Percentiles rank a stretch among this genome's conserved stretches.
Conservation (phyloP, 2,329 filamentous ascomycete genomes). For the Nemania bipapillata region DNA sequence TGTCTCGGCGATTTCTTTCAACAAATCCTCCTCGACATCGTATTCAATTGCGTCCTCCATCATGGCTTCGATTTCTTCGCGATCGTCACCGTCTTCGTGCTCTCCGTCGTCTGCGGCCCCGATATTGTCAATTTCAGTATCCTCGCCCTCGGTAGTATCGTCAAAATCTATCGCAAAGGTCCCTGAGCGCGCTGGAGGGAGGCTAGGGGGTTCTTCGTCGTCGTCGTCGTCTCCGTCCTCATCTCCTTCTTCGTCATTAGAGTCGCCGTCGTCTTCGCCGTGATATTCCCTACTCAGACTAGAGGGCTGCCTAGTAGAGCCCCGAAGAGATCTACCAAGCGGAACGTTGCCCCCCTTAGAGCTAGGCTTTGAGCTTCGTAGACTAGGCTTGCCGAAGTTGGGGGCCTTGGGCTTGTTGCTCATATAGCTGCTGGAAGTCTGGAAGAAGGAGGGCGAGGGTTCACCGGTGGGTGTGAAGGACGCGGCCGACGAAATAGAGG, state of each 20-base stretch:
- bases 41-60: slow-evolving; percentile 54
- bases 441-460: slow-evolving; percentile 65
- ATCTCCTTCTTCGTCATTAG: slow-evolving; percentile 2
- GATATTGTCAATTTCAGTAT: slow-evolving; percentile 33
- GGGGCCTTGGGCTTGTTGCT: slow-evolving; percentile 55
- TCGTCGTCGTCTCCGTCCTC: slow-evolving; percentile 25
- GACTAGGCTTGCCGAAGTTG: slow-evolving; percentile 53
- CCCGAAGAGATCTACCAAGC: slow-evolving; percentile 61
- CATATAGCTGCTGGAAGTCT: slow-evolving; percentile 63
- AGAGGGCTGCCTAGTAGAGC: slow-evolving; percentile 60
- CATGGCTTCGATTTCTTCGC: slow-evolving; percentile 55
- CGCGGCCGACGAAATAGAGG: slow-evolving; percentile 51
- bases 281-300: slow-evolving; percentile 61
- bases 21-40: slow-evolving; percentile 52
- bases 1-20: slow-evolving; percentile 49
- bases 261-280: slow-evolving; percentile 48
- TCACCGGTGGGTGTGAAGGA: slow-evolving; percentile 68
- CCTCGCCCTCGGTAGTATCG: slow-evolving; percentile 49
- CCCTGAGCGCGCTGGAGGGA: slow-evolving; percentile 37
- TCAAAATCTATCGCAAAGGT: slow-evolving; percentile 43
- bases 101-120: slow-evolving; percentile 38
- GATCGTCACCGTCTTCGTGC: slow-evolving; percentile 43
- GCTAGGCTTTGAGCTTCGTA: slow-evolving; percentile 48
- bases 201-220: slow-evolving; percentile 18
- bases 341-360: slow-evolving; percentile 57